Conservation (phyloP, 2,329 filamentous ascomycete species). For the Corinectria fuckeliana region DNA sequence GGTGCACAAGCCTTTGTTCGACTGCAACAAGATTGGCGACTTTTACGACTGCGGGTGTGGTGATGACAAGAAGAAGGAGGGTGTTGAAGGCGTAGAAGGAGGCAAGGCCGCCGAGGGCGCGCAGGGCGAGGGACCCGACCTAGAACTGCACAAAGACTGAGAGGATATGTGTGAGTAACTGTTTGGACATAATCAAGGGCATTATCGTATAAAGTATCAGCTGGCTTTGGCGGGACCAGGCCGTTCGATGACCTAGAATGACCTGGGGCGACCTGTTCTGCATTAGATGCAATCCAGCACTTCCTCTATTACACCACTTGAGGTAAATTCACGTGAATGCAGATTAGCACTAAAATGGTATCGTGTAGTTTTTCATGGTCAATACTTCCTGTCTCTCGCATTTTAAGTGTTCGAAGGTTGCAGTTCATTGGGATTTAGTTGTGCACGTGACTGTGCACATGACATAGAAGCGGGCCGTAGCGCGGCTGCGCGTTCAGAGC, state of each 20-base stretch:
- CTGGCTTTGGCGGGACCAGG: conserved; percentile 35
- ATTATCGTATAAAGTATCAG: conserved; percentile 5
- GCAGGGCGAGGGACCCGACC: conserved; percentile 23
- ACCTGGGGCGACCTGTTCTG: conserved; percentile 14
- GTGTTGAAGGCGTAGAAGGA: conserved; percentile 24
- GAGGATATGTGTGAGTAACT: conserved; percentile 14
- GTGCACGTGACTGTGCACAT: conserved; percentile 25
- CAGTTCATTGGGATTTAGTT: neutral
- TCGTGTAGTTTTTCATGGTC: neutral
- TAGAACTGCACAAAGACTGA: conserved; percentile 30
- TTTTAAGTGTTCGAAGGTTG: neutral
- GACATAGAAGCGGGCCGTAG: conserved; percentile 19
- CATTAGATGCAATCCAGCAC: neutral
- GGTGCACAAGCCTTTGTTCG: conserved; percentile 66
- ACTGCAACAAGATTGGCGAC: conserved; percentile 72
- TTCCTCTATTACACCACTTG: neutral
- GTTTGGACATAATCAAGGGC: conserved; percentile 2
- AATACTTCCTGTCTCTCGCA: neutral
- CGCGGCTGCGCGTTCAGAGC: conserved; percentile 54
- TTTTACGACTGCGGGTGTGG: conserved; percentile 77
- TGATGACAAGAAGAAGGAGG: conserved; percentile 56
- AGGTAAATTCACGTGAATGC: neutral
- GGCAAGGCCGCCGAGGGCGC: conserved; percentile 34
- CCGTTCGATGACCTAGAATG: conserved; percentile 1
- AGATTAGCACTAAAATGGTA: neutral